phyloP scores from a whole-genome alignment of 2,329 filamentous ascomycete genomes.

The Drechslerella dactyloides region DNA sequence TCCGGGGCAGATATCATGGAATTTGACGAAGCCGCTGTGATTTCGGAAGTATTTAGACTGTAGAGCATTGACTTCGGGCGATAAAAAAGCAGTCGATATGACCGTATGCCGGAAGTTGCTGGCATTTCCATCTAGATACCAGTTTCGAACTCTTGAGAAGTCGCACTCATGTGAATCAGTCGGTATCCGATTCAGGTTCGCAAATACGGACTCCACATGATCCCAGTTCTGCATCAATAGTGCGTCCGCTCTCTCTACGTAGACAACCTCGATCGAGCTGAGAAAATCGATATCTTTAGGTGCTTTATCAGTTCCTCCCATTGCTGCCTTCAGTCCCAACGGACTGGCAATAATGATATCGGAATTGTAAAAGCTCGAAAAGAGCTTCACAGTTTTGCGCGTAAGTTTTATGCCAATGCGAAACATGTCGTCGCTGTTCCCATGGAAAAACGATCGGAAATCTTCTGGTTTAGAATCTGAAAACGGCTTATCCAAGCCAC shows the following conservation, averaged over 20 bases:
- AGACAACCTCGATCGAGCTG: slow-evolving; percentile 86
- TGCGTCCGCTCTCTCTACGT: slow-evolving; percentile 90
- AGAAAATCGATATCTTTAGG: slow-evolving; percentile 82
- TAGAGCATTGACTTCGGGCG: slow-evolving; percentile 83
- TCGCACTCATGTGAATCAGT: slow-evolving; percentile 90
- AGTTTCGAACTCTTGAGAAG: slow-evolving; percentile 84
- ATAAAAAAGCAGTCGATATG: slow-evolving; percentile 79
- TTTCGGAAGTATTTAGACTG: slow-evolving; percentile 79
- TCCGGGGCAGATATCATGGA: slow-evolving; percentile 67
- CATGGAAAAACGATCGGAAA: slow-evolving; percentile 86
- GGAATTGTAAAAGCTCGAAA: slow-evolving; percentile 92
- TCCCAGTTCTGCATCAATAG: slow-evolving; percentile 99
- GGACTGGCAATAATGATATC: slow-evolving; percentile 93
- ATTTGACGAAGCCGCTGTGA: slow-evolving; percentile 77
- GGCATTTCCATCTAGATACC: slow-evolving; percentile 90
- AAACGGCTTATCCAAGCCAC: slow-evolving; percentile 70
- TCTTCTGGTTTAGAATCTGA: slow-evolving; percentile 79
- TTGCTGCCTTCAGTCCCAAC: slow-evolving; percentile 85
- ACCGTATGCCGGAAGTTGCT: slow-evolving; percentile 84
- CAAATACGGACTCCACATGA: slow-evolving; percentile 88
- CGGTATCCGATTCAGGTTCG: slow-evolving; percentile 88
- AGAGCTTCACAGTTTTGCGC: slow-evolving; percentile 92
- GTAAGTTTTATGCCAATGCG: slow-evolving; percentile 96
- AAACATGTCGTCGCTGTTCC: slow-evolving; percentile 98
- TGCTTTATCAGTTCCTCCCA: slow-evolving; percentile 75